Conservation (phyloP, 2,329 filamentous ascomycete species). For the Elsinoe ampelina region DNA sequence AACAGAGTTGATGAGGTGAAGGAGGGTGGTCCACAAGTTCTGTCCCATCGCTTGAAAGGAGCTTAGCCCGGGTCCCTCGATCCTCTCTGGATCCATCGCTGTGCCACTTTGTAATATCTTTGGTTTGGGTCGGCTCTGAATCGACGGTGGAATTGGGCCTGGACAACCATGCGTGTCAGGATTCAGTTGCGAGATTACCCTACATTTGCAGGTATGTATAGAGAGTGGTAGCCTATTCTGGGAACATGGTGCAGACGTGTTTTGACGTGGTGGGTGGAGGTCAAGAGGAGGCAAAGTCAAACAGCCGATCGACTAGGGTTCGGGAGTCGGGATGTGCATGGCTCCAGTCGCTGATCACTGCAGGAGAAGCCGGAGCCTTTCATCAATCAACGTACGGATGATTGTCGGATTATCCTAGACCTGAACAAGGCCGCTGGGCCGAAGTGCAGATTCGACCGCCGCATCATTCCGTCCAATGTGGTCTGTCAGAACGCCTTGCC, state of each 20-base stretch:
- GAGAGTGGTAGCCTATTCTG: background rate
- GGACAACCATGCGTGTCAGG: background rate
- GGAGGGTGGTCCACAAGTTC: conserved; percentile 1
- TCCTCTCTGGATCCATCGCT: background rate
- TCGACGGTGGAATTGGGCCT: background rate
- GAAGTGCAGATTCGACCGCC: background rate
- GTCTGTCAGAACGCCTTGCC: background rate
- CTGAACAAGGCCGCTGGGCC: background rate
- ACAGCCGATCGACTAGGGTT: conserved; percentile 5
- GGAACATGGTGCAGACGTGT: background rate
- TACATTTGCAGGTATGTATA: no score
- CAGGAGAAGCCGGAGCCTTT: background rate
- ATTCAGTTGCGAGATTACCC: background rate
- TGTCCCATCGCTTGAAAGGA: conserved; percentile 1
- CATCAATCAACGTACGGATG: background rate
- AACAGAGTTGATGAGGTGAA: background rate
- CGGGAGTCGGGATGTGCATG: conserved; percentile 7
- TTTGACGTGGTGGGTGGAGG: background rate
- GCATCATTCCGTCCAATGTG: background rate
- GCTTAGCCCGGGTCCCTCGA: conserved; percentile 1
- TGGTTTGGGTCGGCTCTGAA: background rate
- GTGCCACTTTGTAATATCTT: background rate
- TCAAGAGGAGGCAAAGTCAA: conserved; percentile 7
- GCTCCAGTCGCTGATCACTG: conserved; percentile 8
- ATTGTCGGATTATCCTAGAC: background rate